These are phyloP conservation scores for Rosa multiflora DNA, from an alignment of 306 rosid genomes.

Conservation along the genomic window DNA sequence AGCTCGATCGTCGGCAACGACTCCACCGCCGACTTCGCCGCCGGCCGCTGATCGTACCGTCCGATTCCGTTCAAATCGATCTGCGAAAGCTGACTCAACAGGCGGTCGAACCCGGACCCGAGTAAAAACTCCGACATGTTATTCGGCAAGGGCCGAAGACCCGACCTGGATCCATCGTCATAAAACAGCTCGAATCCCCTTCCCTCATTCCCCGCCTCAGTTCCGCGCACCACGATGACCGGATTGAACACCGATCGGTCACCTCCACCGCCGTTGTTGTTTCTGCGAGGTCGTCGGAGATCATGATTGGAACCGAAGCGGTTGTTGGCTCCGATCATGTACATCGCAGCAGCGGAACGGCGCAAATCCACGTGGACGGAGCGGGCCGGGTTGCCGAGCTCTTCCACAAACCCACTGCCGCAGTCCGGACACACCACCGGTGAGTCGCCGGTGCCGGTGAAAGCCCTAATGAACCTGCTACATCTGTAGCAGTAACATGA, in stretches of 20 bases:
- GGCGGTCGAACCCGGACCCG: conserved; percentile 80
- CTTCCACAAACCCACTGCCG: conserved; percentile 62
- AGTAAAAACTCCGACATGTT: conserved; percentile 81
- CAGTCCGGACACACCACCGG: conserved; percentile 61
- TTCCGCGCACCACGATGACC: conserved; percentile 66
- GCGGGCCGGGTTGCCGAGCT: conserved; percentile 39
- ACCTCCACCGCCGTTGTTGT: conserved; percentile 35
- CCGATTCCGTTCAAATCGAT: conserved; percentile 62
- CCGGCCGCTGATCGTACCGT: conserved; percentile 63
- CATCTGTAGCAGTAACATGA: conserved; percentile 69
- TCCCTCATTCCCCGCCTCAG: conserved; percentile 33
- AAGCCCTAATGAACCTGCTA: conserved; percentile 56
- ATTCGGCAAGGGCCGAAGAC: conserved; percentile 69
- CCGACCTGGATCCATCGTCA: conserved; percentile 73
- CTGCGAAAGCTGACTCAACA: conserved; percentile 72
- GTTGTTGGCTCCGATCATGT: conserved; percentile 56
- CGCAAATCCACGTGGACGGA: conserved; percentile 35
- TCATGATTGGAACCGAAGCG: conserved; percentile 33
- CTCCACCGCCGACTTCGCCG: conserved; percentile 72
- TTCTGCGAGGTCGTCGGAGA: conserved; percentile 48
- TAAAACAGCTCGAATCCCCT: conserved; percentile 71
- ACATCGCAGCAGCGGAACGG: conserved; percentile 57
- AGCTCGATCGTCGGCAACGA: conserved; percentile 70
- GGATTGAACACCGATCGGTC: conserved; percentile 72
- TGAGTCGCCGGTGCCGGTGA: conserved; percentile 21